Conservation (phyloP, 2,329 filamentous ascomycete genomes). For the Trichoderma lentiforme region DNA sequence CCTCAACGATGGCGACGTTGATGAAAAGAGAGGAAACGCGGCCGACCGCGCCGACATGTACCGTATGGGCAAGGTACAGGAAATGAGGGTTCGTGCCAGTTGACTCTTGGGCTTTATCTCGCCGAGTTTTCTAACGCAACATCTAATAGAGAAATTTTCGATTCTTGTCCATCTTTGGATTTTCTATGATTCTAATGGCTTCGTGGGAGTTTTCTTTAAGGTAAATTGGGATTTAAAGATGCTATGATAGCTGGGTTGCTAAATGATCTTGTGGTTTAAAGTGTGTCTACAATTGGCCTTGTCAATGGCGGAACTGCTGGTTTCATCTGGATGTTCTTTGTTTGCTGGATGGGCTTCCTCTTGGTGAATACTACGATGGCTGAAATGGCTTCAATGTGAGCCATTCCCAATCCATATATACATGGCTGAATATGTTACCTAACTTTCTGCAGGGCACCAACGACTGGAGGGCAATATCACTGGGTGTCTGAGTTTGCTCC, state of each 20-base stretch:
- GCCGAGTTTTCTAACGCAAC: neutral
- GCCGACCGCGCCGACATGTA: constrained; percentile 7
- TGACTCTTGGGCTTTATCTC: no score
- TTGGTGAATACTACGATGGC: constrained; percentile 42
- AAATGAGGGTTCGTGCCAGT: neutral
- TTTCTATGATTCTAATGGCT: constrained; percentile 1
- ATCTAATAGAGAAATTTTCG: constrained; percentile 1
- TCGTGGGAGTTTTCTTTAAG: constrained; percentile 6
- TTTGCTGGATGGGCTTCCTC: constrained; percentile 38
- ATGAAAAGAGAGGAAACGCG: neutral
- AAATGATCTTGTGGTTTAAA: neutral
- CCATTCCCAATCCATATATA: no score
- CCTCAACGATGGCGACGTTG: neutral
- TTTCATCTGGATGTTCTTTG: constrained; percentile 43
- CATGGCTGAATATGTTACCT: neutral
- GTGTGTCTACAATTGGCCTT: constrained; percentile 21
- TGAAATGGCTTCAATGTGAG: constrained; percentile 39
- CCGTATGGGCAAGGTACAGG: neutral
- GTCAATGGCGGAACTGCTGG: constrained; percentile 45
- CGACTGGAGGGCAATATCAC: constrained; percentile 56
- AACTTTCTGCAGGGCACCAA: constrained; percentile 47
- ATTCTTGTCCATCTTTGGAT: neutral
- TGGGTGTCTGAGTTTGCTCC: constrained; percentile 56
- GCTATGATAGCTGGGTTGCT: neutral
- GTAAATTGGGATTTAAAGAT: neutral